Evolutionary conservation across 75 land plant genomes (phyloP), one percentile per base, ranked within the genome.

Genomic region (Sequoiadendron giganteum): DNA sequence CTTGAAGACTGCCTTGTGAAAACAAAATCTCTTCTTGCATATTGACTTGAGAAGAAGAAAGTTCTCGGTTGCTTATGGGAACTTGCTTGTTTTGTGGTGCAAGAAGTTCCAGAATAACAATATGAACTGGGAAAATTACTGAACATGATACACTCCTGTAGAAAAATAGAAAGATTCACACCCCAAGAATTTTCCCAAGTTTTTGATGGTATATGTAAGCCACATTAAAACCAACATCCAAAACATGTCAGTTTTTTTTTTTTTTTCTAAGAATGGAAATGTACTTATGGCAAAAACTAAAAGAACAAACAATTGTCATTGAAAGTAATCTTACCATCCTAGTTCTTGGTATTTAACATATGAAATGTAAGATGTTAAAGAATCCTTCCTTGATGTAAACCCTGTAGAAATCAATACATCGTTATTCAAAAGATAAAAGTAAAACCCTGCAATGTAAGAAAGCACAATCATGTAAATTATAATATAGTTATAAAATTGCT

Each of bases 251-350:
- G 84, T 45, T 81, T 30, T 21, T 81, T 45, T 3, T n/a, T 7
- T 11, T 28, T 45, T 21, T 11, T 28, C 30, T 8, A 43, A 11
- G 10, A 42, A 45, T n/a, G 48, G n/a, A 81, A 25, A 81, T 45
- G 49, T 34, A 73, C 77, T 81, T 48, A 45, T 10, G 30, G 43
- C 47, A n/a, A 45, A 81, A 25, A 81, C 43, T 81, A 45, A 81
- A 81, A 45, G 49, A 81, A 45, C 48, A 81, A 45, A 45, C 11
- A 21, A 45, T 81, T 10, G 9, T 81, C 14, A 81, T 40, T 28
- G 28, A 45, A 45, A 81, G 84, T 45, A 8, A 45, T 81, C 32
- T 43, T 81, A 81, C 84, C 84, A 43, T 81, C 84, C n/a, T 81
- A 45, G 47, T 21, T 45, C 40, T 45, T 25, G 84, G 45, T 43